Percentiles rank a stretch among this genome's conserved stretches.
Conservation (phyloP, 176 grass and related monocot species). For the Zoysia pacifica region DNA sequence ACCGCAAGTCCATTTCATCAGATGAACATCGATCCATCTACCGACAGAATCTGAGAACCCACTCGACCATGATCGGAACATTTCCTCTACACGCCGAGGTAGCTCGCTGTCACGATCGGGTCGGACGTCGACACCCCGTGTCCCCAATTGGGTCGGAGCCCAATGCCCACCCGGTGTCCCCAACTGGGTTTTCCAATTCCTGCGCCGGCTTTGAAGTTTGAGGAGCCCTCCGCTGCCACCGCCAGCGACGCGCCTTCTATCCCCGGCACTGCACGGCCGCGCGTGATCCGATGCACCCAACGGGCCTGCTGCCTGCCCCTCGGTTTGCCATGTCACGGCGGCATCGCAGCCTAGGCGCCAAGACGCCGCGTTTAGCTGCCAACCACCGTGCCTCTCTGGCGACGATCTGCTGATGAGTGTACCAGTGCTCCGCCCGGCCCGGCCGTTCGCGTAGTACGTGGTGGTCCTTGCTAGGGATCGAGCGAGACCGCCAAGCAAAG, state of each 20-base stretch:
- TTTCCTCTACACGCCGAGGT: neutral
- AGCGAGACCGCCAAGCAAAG: neutral
- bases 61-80: neutral
- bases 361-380: constrained; percentile 36
- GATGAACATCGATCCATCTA: too few species aligned
- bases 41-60: neutral
- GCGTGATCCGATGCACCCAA: constrained; percentile 31
- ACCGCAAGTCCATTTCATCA: neutral
- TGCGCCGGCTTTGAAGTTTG: neutral
- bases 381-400: constrained; percentile 20
- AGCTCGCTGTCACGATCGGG: neutral
- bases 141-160: too few species aligned
- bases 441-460: neutral
- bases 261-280: constrained; percentile 8
- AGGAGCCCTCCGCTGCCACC: neutral
- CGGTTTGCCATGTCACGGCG: constrained; percentile 26
- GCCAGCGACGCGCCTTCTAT: neutral
- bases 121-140: neutral
- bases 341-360: neutral
- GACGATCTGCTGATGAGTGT: neutral
- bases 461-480: constrained; percentile 10
- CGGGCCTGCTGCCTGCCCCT: neutral
- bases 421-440: neutral
- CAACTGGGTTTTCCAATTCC: neutral
- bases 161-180: too few species aligned